Evolutionary conservation across 306 rosid genomes (phyloP).

Genomic region (Crataegus laevigata): DNA sequence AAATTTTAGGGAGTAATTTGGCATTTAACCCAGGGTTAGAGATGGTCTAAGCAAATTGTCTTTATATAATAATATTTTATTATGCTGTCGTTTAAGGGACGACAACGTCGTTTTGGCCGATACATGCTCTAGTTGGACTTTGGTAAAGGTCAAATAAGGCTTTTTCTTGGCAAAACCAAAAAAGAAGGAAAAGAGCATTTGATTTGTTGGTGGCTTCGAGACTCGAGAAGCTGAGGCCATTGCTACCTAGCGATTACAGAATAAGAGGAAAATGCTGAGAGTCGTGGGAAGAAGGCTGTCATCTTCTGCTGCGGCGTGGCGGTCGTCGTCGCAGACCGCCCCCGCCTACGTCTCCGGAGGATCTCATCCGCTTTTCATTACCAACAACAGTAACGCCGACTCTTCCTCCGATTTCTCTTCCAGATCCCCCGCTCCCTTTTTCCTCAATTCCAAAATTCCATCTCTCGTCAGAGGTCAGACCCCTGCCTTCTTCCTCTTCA

Average conservation of each 20-base stretch:
- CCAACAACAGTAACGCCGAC: not conserved
- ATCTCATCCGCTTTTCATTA: not conserved
- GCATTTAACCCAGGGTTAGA: too few species aligned
- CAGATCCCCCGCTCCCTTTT: conserved; percentile 22
- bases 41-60: too few species aligned
- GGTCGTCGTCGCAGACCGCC: not conserved
- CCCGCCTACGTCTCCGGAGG: not conserved
- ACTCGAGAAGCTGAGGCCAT: not conserved
- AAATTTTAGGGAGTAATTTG: too few species aligned
- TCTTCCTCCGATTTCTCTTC: conserved; percentile 17
- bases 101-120: not conserved
- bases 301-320: conserved; percentile 6
- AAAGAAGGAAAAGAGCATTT: too few species aligned
- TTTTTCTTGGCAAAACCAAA: not conserved
- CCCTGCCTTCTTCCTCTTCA: not conserved
- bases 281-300: conserved; percentile 18
- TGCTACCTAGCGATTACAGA: not conserved
- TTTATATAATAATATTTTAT: too few species aligned
- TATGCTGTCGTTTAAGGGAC: not conserved
- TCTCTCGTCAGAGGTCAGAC: conserved; percentile 17
- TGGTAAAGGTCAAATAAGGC: not conserved
- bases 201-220: not conserved
- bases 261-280: not conserved
- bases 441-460: conserved; percentile 1
- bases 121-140: not conserved